Percentiles rank a stretch among this genome's conserved stretches.
These are phyloP conservation scores for Pseudogymnoascus sp. DNA, from an alignment of 2,329 filamentous ascomycete genomes.

Conservation along the genomic window DNA sequence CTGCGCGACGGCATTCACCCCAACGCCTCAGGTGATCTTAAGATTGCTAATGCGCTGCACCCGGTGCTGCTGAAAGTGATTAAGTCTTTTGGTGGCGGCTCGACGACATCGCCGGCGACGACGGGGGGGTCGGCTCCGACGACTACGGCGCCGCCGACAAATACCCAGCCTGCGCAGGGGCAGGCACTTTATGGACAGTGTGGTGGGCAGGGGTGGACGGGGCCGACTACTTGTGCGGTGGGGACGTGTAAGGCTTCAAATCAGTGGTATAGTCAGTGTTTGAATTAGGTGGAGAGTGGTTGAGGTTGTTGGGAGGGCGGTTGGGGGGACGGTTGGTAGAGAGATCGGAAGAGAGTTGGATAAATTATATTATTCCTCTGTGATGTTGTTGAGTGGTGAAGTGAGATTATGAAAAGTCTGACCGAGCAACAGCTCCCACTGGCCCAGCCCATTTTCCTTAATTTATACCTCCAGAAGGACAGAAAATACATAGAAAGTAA, in stretches of 20 bases:
- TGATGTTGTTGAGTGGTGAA: not conserved
- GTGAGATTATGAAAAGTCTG: not conserved
- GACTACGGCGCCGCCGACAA: not conserved
- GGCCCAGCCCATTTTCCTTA: not conserved
- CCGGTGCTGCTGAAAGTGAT: not conserved
- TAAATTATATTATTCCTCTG: not conserved
- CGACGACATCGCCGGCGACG: not conserved
- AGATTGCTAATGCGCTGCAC: not conserved
- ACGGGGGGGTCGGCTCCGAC: not conserved
- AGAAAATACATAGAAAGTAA: not conserved
- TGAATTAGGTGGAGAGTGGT: not conserved
- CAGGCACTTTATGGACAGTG: conserved; percentile 5
- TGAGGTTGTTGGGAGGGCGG: too few species aligned
- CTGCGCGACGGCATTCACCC: conserved; percentile 36
- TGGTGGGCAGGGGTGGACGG: conserved; percentile 10
- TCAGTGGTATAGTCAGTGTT: conserved; percentile 18
- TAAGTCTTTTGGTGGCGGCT: not conserved
- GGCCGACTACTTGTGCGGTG: conserved; percentile 1
- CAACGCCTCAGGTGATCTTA: conserved; percentile 17
- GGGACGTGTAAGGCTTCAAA: conserved; percentile 16
- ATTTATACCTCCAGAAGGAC: not conserved
- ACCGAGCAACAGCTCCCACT: not conserved
- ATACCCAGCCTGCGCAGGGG: not conserved
- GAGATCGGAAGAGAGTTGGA: not conserved
- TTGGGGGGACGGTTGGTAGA: not conserved